These are phyloP conservation scores for Pharus latifolius DNA, from an alignment of 176 grass and related monocot species.

Conservation along the genomic window DNA sequence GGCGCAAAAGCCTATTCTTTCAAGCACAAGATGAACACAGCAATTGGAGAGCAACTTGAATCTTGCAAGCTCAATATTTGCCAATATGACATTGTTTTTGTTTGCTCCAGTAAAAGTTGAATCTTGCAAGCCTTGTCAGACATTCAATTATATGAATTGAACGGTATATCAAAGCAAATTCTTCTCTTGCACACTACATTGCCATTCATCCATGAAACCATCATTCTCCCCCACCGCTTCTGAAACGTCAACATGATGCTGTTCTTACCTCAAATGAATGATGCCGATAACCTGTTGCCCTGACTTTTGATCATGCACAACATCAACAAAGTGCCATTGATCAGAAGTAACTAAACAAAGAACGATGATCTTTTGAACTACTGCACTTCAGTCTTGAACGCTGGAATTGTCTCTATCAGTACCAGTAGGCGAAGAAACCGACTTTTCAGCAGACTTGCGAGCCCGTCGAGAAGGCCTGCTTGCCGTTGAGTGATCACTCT, in stretches of 20 bases:
- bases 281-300: not conserved
- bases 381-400: not conserved
- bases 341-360: not conserved
- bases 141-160: not conserved
- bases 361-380: not conserved
- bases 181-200: not conserved
- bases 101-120: not conserved
- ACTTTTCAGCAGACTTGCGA: not conserved
- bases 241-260: not conserved
- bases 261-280: not conserved
- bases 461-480: constrained; percentile 6
- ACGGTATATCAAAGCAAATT: not conserved
- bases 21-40: no score
- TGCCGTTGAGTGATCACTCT: not conserved
- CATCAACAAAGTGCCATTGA: not conserved
- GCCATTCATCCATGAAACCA: not conserved
- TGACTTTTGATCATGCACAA: not conserved
- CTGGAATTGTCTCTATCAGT: not conserved
- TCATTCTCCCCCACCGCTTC: not conserved
- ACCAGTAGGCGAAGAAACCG: not conserved
- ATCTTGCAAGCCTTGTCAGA: not conserved
- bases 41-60: no score
- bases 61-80: no score
- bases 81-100: not conserved
- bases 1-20: no score